Base-by-base conservation (phyloP, 2,329 filamentous ascomycete species). In the Fusarium luffae region DNA sequence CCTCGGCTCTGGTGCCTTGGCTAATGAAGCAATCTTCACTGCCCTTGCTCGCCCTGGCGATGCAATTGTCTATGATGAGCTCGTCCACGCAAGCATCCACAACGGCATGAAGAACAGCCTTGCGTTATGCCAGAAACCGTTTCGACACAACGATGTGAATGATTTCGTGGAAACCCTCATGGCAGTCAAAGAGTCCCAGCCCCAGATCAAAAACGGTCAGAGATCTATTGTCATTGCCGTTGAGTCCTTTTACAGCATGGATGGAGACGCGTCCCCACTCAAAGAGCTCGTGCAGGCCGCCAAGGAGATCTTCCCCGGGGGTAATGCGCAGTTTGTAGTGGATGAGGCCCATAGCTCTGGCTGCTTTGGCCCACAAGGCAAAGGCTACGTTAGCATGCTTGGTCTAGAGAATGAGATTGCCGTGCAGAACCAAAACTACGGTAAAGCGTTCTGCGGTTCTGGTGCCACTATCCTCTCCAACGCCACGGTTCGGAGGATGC, bases 301-400 rank as follows among this genome's bases (percentile, higher is more conserved):
- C 25, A 27, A 27, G 25, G 25, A 27, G 8, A 27, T 27, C 25
- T 52, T 42, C 11, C 49, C 49, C 3, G 18, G 32, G 9, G 49
- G 49, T 6, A 52, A 52, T 16, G 49, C 23, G 19, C 49, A 52
- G 32, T 27, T 42, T 23, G 41, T 52, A n/a, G 28, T 52, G 18
- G 49, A 52, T 30, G 49, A 52, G 32, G 34, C 49, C 23, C 49
- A 52, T 25, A 52, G 49, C 49, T 40, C 34, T 4, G 49, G 49
- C 10, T 52, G 40, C 8, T 18, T 52, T 28, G 49, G 49, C 9
- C 9, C 40, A 12, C 40, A 41, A 9, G 49, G 49, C 10, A 18
- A 37, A n/a, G 49, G 49, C 23, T 25, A 40, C 4, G 49, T 52
- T 28, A 40, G 49, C 21, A 37, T 40, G 25, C 13, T 54, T 13